These are phyloP conservation scores for Populus hybrid DNA, from an alignment of 441 rosid genomes.

Conservation along the genomic window DNA sequence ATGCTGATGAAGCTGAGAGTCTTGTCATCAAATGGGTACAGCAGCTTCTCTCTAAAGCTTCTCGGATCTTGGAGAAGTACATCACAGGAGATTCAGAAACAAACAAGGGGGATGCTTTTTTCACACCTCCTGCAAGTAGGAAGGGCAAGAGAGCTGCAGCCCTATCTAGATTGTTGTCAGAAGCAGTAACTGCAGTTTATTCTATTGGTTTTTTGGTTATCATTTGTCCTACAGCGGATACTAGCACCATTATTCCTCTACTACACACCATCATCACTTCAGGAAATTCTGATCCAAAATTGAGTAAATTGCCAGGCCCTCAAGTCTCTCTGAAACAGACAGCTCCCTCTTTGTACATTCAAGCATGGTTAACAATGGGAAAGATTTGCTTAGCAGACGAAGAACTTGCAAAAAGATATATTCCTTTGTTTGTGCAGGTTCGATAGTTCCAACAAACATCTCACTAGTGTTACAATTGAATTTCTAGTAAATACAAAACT, in stretches of 20 bases:
- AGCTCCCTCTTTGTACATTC: constrained; percentile 70
- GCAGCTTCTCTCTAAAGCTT: constrained; percentile 66
- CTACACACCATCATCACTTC: constrained; percentile 80
- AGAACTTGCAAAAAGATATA: constrained; percentile 84
- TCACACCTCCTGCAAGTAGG: constrained; percentile 66
- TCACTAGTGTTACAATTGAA: background rate
- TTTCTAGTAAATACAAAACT: constrained; percentile 2
- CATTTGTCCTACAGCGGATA: constrained; percentile 71
- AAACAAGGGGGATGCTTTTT: constrained; percentile 41
- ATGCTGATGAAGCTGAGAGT: constrained; percentile 57
- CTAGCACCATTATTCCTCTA: constrained; percentile 55
- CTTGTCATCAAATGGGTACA: constrained; percentile 72
- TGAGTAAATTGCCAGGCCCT: constrained; percentile 58
- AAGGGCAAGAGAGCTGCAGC: constrained; percentile 43
- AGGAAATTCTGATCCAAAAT: constrained; percentile 58
- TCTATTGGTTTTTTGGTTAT: constrained; percentile 77
- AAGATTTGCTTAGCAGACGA: constrained; percentile 89
- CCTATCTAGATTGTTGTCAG: constrained; percentile 37
- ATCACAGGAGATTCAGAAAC: constrained; percentile 36
- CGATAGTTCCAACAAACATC: constrained; percentile 15
- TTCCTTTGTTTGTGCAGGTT: constrained; percentile 95
- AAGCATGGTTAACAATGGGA: constrained; percentile 92
- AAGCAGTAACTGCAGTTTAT: constrained; percentile 66
- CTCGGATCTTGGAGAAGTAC: constrained; percentile 58
- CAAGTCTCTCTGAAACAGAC: constrained; percentile 56